Evolutionary conservation across 768 basidiomycete species (phyloP).

Genomic region (Mycena venus): DNA sequence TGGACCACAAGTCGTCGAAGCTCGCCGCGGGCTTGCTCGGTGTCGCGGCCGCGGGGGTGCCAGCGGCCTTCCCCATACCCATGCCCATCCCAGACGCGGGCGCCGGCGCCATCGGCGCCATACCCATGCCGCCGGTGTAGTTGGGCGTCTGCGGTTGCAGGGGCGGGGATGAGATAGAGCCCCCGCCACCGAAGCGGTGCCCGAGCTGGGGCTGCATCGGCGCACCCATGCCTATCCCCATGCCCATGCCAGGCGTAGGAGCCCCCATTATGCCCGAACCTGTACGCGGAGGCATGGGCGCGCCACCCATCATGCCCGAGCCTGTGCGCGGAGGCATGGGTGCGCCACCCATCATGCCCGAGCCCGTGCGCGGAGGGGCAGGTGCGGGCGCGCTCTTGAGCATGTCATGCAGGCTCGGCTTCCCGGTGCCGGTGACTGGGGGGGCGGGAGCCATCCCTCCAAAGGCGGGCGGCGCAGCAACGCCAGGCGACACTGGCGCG

Average conservation of each 20-base stretch:
- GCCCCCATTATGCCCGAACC: slow-evolving; percentile 34
- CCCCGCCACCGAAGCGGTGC: slow-evolving; percentile 23
- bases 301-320: slow-evolving; percentile 38
- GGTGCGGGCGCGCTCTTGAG: slow-evolving; percentile 53
- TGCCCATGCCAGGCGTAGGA: slow-evolving; percentile 30
- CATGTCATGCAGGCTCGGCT: slow-evolving; percentile 63
- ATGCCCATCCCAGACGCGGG: not conserved
- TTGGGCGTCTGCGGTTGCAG: slow-evolving; percentile 41
- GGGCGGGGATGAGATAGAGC: slow-evolving; percentile 42
- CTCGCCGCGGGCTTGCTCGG: slow-evolving; percentile 62
- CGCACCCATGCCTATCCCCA: slow-evolving; percentile 39
- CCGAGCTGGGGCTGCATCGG: slow-evolving; percentile 41
- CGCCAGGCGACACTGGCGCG: slow-evolving; percentile 59
- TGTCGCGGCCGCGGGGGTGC: slow-evolving; percentile 39
- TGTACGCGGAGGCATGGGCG: slow-evolving; percentile 36
- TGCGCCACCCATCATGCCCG: slow-evolving; percentile 38
- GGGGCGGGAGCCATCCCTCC: slow-evolving; percentile 18
- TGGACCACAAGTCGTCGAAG: slow-evolving; percentile 92
- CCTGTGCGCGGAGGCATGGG: slow-evolving; percentile 38
- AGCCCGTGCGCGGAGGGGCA: slow-evolving; percentile 34
- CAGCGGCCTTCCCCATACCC: slow-evolving; percentile 18
- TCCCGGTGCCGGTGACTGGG: slow-evolving; percentile 46
- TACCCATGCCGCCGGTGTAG: slow-evolving; percentile 20
- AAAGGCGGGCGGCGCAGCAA: slow-evolving; percentile 51
- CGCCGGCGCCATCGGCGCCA: slow-evolving; percentile 45